Percentiles rank a stretch among this genome's conserved stretches.
Evolutionary conservation across 371 early-diverging fungal species (phyloP).

Genomic region (Mortierella sp.): DNA sequence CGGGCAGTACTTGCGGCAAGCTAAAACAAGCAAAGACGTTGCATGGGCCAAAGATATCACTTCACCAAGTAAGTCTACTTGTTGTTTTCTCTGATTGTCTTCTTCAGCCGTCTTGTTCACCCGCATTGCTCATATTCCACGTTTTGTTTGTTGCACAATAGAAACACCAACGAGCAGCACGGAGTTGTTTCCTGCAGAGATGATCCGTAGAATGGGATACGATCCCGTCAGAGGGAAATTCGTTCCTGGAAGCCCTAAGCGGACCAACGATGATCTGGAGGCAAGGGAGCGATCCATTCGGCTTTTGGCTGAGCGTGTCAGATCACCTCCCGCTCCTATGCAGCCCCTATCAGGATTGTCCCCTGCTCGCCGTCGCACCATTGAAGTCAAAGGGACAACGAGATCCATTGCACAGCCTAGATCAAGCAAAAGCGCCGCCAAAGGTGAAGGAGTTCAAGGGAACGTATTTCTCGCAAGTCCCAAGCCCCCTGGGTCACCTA

Average conservation of each 20-base stretch:
- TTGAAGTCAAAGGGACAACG: conserved; percentile 24
- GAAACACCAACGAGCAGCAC: conserved; percentile 34
- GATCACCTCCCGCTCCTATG: conserved; percentile 34
- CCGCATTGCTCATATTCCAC: not conserved
- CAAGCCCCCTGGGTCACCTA: too few relatives aligned
- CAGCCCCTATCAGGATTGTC: conserved; percentile 8
- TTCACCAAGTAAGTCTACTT: conserved; percentile 47
- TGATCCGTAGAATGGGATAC: conserved; percentile 53
- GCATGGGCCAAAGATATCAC: conserved; percentile 46
- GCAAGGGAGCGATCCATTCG: conserved; percentile 50
- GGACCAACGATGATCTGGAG: conserved; percentile 39
- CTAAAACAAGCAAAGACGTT: conserved; percentile 43
- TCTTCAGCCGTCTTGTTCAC: not conserved
- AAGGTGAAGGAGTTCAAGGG: conserved; percentile 14
- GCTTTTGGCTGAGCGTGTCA: conserved; percentile 44
- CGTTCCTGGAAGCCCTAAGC: conserved; percentile 49
- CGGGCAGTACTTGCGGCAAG: conserved; percentile 43
- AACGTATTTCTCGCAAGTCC: conserved; percentile 32
- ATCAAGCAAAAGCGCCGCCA: not conserved
- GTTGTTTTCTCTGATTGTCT: too few relatives aligned
- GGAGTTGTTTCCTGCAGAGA: conserved; percentile 44
- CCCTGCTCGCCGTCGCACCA: conserved; percentile 10
- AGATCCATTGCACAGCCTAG: conserved; percentile 22
- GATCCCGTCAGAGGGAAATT: conserved; percentile 47
- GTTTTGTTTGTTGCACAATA: not conserved